A percentile compares a stretch with the other conserved stretches of the same genome.
phyloP scores from a whole-genome alignment of 2,329 filamentous ascomycete species.

The Rachicladosporium sp. region DNA sequence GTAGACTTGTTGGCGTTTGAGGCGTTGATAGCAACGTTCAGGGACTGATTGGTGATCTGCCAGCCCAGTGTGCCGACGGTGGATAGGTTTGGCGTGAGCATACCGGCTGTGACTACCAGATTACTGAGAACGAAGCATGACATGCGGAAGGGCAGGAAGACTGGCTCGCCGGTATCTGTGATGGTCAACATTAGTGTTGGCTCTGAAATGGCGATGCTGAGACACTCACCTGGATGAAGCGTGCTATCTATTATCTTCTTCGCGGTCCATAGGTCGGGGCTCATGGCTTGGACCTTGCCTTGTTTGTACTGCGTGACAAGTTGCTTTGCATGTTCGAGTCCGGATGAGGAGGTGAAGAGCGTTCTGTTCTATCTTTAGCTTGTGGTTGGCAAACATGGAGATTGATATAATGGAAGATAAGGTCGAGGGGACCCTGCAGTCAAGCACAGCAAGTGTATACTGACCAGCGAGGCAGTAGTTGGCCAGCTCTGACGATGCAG shows the following conservation, averaged over 20 bases:
- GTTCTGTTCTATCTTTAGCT: constrained; percentile 46
- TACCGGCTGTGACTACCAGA: constrained; percentile 85
- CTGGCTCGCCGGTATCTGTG: constrained; percentile 72
- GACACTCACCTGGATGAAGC: constrained; percentile 68
- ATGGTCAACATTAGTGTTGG: too few relatives aligned
- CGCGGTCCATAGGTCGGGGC: constrained; percentile 78
- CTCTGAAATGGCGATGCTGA: too few relatives aligned
- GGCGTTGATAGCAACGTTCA: constrained; percentile 96
- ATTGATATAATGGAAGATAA: too few relatives aligned
- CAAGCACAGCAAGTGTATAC: too few relatives aligned
- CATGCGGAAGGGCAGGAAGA: constrained; percentile 95
- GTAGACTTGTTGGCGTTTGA: constrained; percentile 97
- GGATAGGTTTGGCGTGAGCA: constrained; percentile 82
- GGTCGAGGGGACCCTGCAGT: too few relatives aligned
- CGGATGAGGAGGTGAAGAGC: constrained; percentile 62
- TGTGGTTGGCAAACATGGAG: too few relatives aligned
- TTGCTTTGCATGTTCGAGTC: constrained; percentile 75
- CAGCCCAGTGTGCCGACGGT: constrained; percentile 79
- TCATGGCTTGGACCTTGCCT: constrained; percentile 69
- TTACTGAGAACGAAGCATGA: constrained; percentile 90
- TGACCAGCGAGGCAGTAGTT: too few relatives aligned
- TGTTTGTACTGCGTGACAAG: constrained; percentile 78
- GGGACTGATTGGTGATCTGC: constrained; percentile 93
- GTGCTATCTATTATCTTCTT: constrained; percentile 98
- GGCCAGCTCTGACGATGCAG: too few relatives aligned